These are phyloP conservation scores for Ascoidea asiatica DNA, from an alignment of 805 yeast genomes.

Conservation along the genomic window DNA sequence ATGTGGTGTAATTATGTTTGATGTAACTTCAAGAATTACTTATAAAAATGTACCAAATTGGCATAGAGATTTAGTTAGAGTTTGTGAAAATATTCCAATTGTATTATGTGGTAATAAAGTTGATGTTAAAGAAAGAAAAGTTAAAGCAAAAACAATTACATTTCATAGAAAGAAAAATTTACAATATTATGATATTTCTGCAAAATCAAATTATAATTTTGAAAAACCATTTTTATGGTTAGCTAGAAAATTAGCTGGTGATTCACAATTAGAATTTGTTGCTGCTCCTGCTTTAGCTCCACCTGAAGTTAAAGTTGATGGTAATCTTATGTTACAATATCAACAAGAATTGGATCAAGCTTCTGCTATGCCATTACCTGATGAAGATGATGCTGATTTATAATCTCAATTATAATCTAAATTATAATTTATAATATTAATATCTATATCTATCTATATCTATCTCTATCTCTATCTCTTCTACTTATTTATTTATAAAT, in stretches of 20 bases:
- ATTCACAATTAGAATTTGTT: constrained; percentile 95
- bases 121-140: constrained; percentile 99
- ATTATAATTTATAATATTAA: too few species aligned
- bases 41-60: constrained; percentile 99
- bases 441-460: too few species aligned
- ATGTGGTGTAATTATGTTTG: constrained; percentile 99
- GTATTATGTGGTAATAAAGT: constrained; percentile 99
- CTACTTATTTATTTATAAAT: too few species aligned
- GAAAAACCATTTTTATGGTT: constrained; percentile 99
- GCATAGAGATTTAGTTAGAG: constrained; percentile 99
- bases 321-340: constrained; percentile 93
- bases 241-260: constrained; percentile 97
- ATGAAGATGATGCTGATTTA: constrained; percentile 99
- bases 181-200: constrained; percentile 98
- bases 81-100: constrained; percentile 98
- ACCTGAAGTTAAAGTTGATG: constrained; percentile 97
- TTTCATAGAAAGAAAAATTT: constrained; percentile 99
- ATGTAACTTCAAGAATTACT: constrained; percentile 98
- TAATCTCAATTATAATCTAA: too few species aligned
- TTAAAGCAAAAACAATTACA: constrained; percentile 98
- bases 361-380: constrained; percentile 98
- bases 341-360: constrained; percentile 99
- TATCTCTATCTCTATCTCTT: too few species aligned
- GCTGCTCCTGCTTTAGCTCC: constrained; percentile 99
- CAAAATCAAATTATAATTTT: constrained; percentile 98